Base-by-base conservation (phyloP, 2,329 filamentous ascomycete species). In the Hypoxylon sp. region DNA sequence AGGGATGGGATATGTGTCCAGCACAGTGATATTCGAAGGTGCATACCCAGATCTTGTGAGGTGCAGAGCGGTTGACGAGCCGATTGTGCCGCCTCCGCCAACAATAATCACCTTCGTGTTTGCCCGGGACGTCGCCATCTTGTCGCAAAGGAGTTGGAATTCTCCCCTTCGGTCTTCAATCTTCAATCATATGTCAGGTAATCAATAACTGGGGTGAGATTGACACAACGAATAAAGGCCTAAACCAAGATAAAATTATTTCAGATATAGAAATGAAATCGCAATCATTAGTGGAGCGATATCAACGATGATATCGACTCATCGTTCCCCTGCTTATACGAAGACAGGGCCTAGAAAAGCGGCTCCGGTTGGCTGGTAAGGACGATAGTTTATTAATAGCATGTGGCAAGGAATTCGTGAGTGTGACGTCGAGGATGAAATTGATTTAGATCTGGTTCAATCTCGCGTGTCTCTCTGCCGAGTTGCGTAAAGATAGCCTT, bases 31-130 rank as follows among this genome's bases (percentile, higher is more conserved):
- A 57, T 85, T 82, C 15, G 74, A 66, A 0, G 79, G 76, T 0
- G 80, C 80, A 70, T 84, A 84, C 5, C 83, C 82, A 3, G 74
- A 72, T 7, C 82, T 77, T 37, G 81, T 53, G 0, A 85, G 80
- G 71, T 85, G 83, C 15, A 84, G 75, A 2, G 83, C 83, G 0
- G 83, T 85, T 6, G 82, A 84, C 2, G 82, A 79, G 11, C 83
- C 82, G 65, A 82, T 81, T 5, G 82, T 82, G 47, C 82, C 82
- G 8, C 82, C 84, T 31, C 85, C 85, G n/a, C 84, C 80, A 29
- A 85, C 78, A 17, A 84, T 76, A 48, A 86, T 75, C 21, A 79
- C 69, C 37, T 73, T 78, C 6, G 70, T 75, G 24, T 66, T 70
- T 56, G 57, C 53, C 6, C 76, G 75, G 13, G 68, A 70, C 3